These are phyloP conservation scores for Aquanectria penicillioides DNA, from an alignment of 2,329 filamentous ascomycete species.

Conservation along the genomic window DNA sequence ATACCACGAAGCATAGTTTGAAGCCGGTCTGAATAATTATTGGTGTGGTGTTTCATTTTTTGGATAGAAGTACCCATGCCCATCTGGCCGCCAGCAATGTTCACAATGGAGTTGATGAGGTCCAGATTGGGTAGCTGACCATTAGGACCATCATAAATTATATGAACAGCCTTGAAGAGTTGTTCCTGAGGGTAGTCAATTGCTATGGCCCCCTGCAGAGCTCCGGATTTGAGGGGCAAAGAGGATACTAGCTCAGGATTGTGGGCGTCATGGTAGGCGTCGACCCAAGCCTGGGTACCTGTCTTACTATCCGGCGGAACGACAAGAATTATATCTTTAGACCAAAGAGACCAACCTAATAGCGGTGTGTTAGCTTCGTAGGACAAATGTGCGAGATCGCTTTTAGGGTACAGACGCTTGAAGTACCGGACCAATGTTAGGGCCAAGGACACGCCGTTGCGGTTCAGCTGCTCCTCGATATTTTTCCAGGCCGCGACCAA, in stretches of 20 bases:
- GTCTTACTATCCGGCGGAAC: constrained; percentile 89
- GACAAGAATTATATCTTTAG: constrained; percentile 95
- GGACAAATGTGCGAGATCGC: background rate
- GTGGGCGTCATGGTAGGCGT: constrained; percentile 95
- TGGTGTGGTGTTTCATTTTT: constrained; percentile 84
- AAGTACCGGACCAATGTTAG: constrained; percentile 93
- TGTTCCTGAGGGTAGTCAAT: constrained; percentile 90
- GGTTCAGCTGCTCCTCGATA: constrained; percentile 80
- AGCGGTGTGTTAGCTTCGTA: constrained; percentile 30
- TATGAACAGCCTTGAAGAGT: constrained; percentile 86
- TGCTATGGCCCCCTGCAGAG: constrained; percentile 91
- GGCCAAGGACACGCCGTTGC: constrained; percentile 86
- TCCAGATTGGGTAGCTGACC: constrained; percentile 96
- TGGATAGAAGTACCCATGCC: constrained; percentile 86
- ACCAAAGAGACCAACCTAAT: constrained; percentile 95
- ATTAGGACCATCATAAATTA: constrained; percentile 95
- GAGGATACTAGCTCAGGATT: constrained; percentile 75
- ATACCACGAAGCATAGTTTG: constrained; percentile 92
- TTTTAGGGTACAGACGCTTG: constrained; percentile 66
- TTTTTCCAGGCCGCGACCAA: constrained; percentile 90
- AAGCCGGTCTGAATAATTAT: constrained; percentile 83
- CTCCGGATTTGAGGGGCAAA: constrained; percentile 89
- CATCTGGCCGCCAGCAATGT: constrained; percentile 91
- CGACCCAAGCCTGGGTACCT: constrained; percentile 95
- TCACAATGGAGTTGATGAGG: constrained; percentile 91